Evolutionary conservation across 331 rosid species (phyloP).

Genomic region (Phaseolus coccineus): DNA sequence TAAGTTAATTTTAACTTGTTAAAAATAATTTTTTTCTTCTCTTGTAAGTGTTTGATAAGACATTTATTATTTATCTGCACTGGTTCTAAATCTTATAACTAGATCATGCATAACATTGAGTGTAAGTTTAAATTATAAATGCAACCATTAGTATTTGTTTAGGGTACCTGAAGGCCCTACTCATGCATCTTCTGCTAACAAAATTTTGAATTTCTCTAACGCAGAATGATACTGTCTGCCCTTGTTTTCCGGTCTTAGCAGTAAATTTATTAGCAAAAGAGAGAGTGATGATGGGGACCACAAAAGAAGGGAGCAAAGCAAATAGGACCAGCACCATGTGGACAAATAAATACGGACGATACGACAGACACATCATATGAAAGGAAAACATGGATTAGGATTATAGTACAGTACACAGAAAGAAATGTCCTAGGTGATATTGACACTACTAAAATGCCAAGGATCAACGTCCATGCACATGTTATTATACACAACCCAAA

Average conservation of each 20-base stretch:
- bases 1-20: too few relatives aligned
- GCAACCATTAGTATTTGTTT: too few relatives aligned
- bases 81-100: too few relatives aligned
- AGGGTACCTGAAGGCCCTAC: not conserved
- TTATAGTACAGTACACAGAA: conserved; percentile 21
- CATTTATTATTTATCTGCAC: too few relatives aligned
- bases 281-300: conserved; percentile 1
- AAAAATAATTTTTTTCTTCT: too few relatives aligned
- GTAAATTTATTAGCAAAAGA: conserved; percentile 10
- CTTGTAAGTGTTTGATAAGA: too few relatives aligned
- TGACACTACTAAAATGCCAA: conserved; percentile 33
- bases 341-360: conserved; percentile 31
- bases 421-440: conserved; percentile 23
- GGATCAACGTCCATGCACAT: conserved; percentile 20
- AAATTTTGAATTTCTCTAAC: not conserved
- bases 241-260: conserved; percentile 10
- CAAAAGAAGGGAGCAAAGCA: conserved; percentile 23
- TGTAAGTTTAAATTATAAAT: too few relatives aligned
- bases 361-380: conserved; percentile 21
- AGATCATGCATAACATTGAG: too few relatives aligned
- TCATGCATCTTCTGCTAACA: conserved; percentile 8
- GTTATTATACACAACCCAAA: not conserved
- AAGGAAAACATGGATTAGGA: conserved; percentile 23
- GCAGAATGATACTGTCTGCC: conserved; percentile 33
- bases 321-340: conserved; percentile 42